phyloP scores from a whole-genome alignment of 1,139 yeast species.

The Scheffersomyces quercinus region DNA sequence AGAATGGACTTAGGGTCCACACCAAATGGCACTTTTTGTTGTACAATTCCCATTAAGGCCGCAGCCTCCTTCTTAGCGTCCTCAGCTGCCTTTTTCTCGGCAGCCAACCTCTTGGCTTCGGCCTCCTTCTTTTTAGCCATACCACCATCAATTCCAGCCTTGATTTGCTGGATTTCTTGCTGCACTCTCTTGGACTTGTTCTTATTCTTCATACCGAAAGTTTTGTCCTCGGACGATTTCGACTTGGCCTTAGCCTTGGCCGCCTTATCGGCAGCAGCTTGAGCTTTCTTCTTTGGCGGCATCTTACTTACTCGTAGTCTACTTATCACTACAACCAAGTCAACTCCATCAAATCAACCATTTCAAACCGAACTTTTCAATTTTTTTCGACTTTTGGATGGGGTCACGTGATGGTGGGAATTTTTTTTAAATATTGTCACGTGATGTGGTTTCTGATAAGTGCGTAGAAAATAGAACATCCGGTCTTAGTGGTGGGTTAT shows the following conservation, averaged over 20 bases:
- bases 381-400: not conserved
- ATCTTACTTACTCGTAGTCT: slow-evolving; percentile 8
- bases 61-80: slow-evolving; percentile 87
- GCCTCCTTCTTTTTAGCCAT: slow-evolving; percentile 74
- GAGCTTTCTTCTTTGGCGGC: slow-evolving; percentile 71
- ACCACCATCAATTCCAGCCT: slow-evolving; percentile 62
- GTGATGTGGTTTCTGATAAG: too few relatives aligned
- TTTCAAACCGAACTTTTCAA: not conserved
- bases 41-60: slow-evolving; percentile 68
- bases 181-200: slow-evolving; percentile 93
- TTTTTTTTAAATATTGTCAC: too few relatives aligned
- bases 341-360: too few relatives aligned
- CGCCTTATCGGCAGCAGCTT: slow-evolving; percentile 52
- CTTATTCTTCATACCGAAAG: slow-evolving; percentile 93
- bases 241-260: slow-evolving; percentile 69
- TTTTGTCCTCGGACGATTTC: slow-evolving; percentile 79
- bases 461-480: too few relatives aligned
- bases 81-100: slow-evolving; percentile 90
- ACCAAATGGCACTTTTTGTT: slow-evolving; percentile 92
- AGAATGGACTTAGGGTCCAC: slow-evolving; percentile 95
- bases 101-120: slow-evolving; percentile 69
- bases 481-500: too few relatives aligned
- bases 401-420: too few relatives aligned
- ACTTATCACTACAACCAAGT: not conserved
- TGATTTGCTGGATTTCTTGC: slow-evolving; percentile 74